Percentiles rank a stretch among this genome's conserved stretches.
Conservation (phyloP, 208 protist genomes). For the Tritrichomonas foetus region DNA sequence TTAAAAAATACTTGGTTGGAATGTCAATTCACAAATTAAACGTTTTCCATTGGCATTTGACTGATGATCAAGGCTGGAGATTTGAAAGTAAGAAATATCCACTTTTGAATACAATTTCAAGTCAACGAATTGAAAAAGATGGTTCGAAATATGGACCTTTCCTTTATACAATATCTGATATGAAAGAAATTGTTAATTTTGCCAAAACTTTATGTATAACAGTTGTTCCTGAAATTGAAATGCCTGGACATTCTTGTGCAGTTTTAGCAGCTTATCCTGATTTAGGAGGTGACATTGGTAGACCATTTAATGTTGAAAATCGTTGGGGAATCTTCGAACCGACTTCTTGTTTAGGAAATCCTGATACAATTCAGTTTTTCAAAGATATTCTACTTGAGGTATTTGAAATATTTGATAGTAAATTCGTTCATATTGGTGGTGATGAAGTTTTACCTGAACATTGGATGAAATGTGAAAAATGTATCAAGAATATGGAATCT, state of each 20-base stretch:
- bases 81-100: conserved; percentile 21
- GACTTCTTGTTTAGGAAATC: neutral
- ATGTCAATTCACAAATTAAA: neutral
- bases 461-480: neutral
- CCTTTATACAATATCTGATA: neutral
- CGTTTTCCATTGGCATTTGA: neutral
- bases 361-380: neutral
- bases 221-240: neutral
- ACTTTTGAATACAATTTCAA: neutral
- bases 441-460: neutral
- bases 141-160: neutral
- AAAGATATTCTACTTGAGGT: neutral
- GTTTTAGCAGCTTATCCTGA: neutral
- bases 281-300: neutral
- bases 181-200: neutral
- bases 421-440: neutral
- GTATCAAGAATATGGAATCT: neutral
- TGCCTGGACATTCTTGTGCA: neutral
- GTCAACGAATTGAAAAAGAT: neutral
- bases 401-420: neutral
- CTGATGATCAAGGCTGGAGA: neutral
- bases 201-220: neutral
- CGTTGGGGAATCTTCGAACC: neutral
- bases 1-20: neutral
- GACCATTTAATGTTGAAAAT: neutral